Base-by-base conservation (phyloP, 2,329 filamentous ascomycete genomes). In the Juglanconis juglandina region DNA sequence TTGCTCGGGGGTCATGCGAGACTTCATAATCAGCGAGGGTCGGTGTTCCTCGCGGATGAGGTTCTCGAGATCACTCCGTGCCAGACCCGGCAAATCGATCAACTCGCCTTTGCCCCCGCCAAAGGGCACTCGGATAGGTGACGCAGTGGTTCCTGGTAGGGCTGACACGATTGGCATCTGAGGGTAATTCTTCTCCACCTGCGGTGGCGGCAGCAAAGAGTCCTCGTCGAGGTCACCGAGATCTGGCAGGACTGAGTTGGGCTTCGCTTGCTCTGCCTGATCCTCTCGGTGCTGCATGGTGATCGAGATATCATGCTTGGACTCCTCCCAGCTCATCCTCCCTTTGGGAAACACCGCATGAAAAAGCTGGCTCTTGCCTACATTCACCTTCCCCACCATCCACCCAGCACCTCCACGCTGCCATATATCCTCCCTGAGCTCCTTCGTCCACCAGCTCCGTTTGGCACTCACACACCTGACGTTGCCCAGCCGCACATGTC, bases 301-400 rank as follows among this genome's bases (percentile, higher is more conserved):
- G 53, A 74, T 60, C 3, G 66, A 68, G 48, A 77, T 76, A 14
- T 75, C 70, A 69, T 77, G 68, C 58, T 72, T 67, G 68, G 73
- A 56, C 68, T 73, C 68, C 2, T 68, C 66, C 60, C 70, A 69
- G 62, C 75, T 79, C 76, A 80, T 81, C 41, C 80, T 81, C 33
- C 86, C 87, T 79, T 90, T 94, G 4, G 96, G 94, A 68, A 93
- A 96, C 7, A 97, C 86, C 4, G 87, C 84, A 67, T 95, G 88
- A 63, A 98, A 96, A 2, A 99, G 82, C 69, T 89, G 89, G 68
- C 94, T 98, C 76, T 99, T 99, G 32, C 95, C 96, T 2, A 98
- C 96, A 70, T 99, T 99, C 64, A 92, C 92, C 74, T 96, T 98
- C n/a, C 95, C 95, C 3, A 99, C 90, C 80, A 99, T 88, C 94